Conservation (phyloP, 768 basidiomycete genomes). For the Suillus plorans region DNA sequence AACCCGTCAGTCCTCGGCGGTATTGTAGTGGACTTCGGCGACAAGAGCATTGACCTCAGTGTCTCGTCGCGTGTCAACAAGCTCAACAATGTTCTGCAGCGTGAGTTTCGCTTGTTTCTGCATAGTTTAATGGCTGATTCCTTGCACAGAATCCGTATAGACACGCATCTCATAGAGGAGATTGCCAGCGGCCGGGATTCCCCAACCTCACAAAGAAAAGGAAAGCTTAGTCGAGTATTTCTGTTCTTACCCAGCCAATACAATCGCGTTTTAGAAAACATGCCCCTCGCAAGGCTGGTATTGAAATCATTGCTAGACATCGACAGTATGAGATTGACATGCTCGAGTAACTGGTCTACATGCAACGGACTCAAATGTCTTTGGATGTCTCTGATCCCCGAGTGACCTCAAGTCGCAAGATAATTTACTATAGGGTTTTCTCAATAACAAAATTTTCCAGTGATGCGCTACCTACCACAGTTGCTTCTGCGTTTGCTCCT, state of each 20-base stretch:
- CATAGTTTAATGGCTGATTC: background rate
- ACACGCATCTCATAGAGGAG: background rate
- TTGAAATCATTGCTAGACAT: background rate
- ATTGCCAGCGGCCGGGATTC: background rate
- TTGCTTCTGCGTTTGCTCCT: background rate
- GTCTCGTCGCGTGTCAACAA: constrained; percentile 93
- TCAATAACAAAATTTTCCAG: background rate
- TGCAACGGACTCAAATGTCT: background rate
- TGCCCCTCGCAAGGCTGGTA: background rate
- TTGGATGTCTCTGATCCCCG: background rate
- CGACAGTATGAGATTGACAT: background rate
- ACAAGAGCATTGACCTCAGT: constrained; percentile 96
- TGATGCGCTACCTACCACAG: background rate
- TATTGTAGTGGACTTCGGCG: constrained; percentile 93
- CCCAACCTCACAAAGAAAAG: background rate
- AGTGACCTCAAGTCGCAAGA: background rate
- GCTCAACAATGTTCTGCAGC: constrained; percentile 75
- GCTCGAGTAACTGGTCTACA: background rate
- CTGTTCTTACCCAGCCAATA: background rate
- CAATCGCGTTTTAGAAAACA: background rate
- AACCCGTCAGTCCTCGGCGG: constrained; percentile 93
- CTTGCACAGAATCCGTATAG: background rate
- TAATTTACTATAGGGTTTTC: background rate
- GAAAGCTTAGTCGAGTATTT: background rate
- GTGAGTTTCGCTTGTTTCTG: background rate